A percentile compares a stretch with the other conserved stretches of the same genome.
Evolutionary conservation across 345 rosid genomes (phyloP).

Genomic region (Litchi chinensis): DNA sequence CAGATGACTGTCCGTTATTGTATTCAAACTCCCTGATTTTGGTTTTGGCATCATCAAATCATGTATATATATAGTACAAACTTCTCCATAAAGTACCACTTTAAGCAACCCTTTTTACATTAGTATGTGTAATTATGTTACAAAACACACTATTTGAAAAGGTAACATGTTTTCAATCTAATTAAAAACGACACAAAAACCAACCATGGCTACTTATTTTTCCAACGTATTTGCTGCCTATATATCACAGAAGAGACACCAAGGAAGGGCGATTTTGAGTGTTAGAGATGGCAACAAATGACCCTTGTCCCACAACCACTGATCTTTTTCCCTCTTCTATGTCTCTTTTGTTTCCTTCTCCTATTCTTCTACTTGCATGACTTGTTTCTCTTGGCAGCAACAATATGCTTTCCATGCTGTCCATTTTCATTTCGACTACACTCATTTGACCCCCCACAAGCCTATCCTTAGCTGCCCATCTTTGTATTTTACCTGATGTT

Average conservation of each 20-base stretch:
- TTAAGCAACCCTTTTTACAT: too few relatives aligned
- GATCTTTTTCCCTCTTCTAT: neutral
- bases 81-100: too few relatives aligned
- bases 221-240: too few relatives aligned
- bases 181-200: neutral
- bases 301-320: neutral
- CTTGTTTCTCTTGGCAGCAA: neutral
- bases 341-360: neutral
- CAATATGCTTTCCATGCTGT: neutral
- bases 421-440: conserved; percentile 35
- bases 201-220: neutral
- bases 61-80: too few relatives aligned
- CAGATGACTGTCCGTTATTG: too few relatives aligned
- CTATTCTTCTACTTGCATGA: neutral
- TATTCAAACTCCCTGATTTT: too few relatives aligned
- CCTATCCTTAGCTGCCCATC: conserved; percentile 55
- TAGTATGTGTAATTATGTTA: too few relatives aligned
- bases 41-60: too few relatives aligned
- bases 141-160: too few relatives aligned
- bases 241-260: conserved; percentile 29
- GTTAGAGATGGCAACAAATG: neutral
- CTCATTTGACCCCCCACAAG: conserved; percentile 38
- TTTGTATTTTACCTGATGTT: conserved; percentile 61
- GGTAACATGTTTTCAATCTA: too few relatives aligned
- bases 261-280: conserved; percentile 14